Evolutionary conservation across 306 rosid genomes (phyloP).

Genomic region (Carpinus fangiana): DNA sequence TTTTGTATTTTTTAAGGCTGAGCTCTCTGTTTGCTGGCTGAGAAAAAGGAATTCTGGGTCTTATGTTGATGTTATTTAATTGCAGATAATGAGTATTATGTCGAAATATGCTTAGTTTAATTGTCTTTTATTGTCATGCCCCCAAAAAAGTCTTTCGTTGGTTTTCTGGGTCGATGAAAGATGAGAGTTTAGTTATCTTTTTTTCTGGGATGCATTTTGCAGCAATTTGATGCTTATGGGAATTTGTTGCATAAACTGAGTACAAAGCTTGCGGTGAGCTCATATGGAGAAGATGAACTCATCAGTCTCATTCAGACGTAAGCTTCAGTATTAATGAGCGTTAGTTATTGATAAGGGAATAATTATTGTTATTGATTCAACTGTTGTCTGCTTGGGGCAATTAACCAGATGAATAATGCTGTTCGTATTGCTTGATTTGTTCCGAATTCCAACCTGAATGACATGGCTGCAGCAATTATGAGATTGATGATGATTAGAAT

Average conservation of each 20-base stretch:
- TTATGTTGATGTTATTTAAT: neutral
- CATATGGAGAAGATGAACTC: conserved; percentile 95
- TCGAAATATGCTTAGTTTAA: neutral
- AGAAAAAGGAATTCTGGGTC: neutral
- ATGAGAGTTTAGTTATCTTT: neutral
- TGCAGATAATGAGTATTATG: neutral
- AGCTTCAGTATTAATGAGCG: conserved; percentile 12
- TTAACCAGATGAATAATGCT: neutral
- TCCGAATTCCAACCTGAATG: neutral
- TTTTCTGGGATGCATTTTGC: neutral
- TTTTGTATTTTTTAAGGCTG: neutral
- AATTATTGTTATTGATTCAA: neutral
- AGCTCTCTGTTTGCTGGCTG: conserved; percentile 6
- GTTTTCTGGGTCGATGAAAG: neutral
- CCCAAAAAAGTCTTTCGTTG: neutral
- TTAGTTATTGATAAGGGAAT: neutral
- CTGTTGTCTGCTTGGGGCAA: neutral
- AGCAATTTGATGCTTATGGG: conserved; percentile 92
- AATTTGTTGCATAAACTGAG: conserved; percentile 66
- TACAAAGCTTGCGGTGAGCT: conserved; percentile 82
- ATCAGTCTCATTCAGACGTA: conserved; percentile 95
- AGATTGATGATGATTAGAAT: neutral
- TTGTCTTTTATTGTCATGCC: neutral
- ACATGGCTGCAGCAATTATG: neutral
- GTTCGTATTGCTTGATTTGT: neutral